Evolutionary conservation across 768 basidiomycete genomes (phyloP).

Genomic region (Crassisporium funariophilum): DNA sequence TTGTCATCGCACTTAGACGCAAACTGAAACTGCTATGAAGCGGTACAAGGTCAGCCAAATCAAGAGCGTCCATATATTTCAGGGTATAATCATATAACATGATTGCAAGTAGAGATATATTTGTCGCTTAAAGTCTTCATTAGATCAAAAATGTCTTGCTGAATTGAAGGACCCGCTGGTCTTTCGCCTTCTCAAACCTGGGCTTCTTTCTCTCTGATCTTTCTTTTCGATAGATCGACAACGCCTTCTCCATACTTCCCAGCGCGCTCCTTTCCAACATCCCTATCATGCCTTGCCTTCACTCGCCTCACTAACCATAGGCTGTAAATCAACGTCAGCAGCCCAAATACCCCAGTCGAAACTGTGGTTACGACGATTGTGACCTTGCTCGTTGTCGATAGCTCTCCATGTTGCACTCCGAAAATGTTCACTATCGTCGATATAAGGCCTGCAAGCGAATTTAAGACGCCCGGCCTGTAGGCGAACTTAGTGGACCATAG

Average conservation of each 20-base stretch:
- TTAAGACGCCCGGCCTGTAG: conserved; percentile 55
- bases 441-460: conserved; percentile 57
- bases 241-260: conserved; percentile 28
- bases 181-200: background rate
- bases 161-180: no score
- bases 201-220: no score
- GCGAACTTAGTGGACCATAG: conserved; percentile 3
- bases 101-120: no score
- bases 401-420: conserved; percentile 47
- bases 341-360: conserved; percentile 42
- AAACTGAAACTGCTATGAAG: no score
- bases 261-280: conserved; percentile 24
- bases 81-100: no score
- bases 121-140: no score
- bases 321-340: conserved; percentile 42
- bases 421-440: conserved; percentile 56
- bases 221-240: conserved; percentile 23
- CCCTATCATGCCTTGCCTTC: conserved; percentile 23
- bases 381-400: conserved; percentile 43
- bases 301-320: conserved; percentile 41
- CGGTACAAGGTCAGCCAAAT: no score
- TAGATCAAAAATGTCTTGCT: background rate
- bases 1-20: no score
- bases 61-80: no score
- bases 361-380: conserved; percentile 50